Evolutionary conservation across 176 grass and related monocot species (phyloP).

Genomic region (Thinopyrum elongatum): DNA sequence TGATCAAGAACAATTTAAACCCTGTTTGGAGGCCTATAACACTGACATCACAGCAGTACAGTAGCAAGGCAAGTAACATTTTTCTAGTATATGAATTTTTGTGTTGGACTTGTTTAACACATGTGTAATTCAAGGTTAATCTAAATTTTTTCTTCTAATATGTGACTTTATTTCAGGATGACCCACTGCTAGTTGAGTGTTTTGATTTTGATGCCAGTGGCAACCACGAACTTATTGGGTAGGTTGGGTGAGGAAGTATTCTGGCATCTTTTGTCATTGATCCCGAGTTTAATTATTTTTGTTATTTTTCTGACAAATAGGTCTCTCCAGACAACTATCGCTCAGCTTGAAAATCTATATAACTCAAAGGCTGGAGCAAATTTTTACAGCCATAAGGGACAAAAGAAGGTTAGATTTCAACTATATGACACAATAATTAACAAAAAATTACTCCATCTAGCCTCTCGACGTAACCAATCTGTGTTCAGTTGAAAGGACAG

Average conservation of each 20-base stretch:
- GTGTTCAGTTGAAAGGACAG: slow-evolving; percentile 77
- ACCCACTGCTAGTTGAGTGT: slow-evolving; percentile 93
- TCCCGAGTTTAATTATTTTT: slow-evolving; percentile 26
- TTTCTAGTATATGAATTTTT: slow-evolving; percentile 9
- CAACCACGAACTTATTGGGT: slow-evolving; percentile 82
- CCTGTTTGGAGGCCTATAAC: slow-evolving; percentile 83
- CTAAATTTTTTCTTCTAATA: slow-evolving; percentile 3
- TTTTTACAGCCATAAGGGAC: slow-evolving; percentile 56
- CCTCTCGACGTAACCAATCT: slow-evolving; percentile 3
- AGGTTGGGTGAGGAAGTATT: slow-evolving; percentile 22
- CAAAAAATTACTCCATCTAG: neutral
- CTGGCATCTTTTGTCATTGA: slow-evolving; percentile 17
- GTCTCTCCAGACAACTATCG: slow-evolving; percentile 63
- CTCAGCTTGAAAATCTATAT: slow-evolving; percentile 66
- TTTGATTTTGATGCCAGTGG: slow-evolving; percentile 92
- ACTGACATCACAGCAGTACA: slow-evolving; percentile 81
- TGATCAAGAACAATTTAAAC: slow-evolving; percentile 70
- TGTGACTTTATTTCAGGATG: slow-evolving; percentile 73
- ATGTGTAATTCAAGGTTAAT: slow-evolving; percentile 19
- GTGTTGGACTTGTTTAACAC: neutral
- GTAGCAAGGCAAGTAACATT: slow-evolving; percentile 72
- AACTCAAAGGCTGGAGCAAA: slow-evolving; percentile 64
- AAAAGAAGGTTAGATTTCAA: slow-evolving; percentile 51
- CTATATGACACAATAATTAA: neutral
- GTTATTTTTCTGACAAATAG: slow-evolving; percentile 47